Evolutionary conservation across 2,329 filamentous ascomycete species (phyloP).

Genomic region (Nemania abortiva): DNA sequence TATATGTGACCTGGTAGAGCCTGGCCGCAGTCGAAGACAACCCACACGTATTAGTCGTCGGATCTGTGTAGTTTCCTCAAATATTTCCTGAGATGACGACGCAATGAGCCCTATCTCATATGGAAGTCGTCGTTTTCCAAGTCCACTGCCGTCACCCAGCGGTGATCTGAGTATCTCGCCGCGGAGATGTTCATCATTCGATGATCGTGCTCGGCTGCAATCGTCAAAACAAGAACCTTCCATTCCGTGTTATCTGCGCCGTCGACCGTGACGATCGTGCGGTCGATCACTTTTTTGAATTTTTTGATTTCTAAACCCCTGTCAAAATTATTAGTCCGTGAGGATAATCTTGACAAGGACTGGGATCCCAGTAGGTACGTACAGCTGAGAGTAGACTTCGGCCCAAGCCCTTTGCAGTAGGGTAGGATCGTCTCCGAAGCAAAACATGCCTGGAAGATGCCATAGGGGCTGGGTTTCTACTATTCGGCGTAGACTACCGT

Average conservation of each 20-base stretch:
- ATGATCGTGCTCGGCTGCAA: not conserved
- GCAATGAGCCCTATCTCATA: too few relatives aligned
- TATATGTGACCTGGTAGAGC: too few relatives aligned
- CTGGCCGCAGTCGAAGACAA: too few relatives aligned
- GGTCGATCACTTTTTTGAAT: not conserved
- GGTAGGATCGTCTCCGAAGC: not conserved
- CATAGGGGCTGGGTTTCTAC: not conserved
- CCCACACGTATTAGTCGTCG: too few relatives aligned
- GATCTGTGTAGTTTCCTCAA: too few relatives aligned
- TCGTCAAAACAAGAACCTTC: slow-evolving; percentile 19
- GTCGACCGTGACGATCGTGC: not conserved
- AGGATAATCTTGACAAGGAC: not conserved
- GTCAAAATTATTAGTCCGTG: not conserved
- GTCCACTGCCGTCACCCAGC: too few relatives aligned
- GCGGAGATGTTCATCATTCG: not conserved
- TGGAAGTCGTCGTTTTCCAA: too few relatives aligned
- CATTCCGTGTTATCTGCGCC: not conserved
- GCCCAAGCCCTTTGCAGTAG: not conserved
- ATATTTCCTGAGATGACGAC: too few relatives aligned
- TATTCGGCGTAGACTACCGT: not conserved
- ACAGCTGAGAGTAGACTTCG: not conserved
- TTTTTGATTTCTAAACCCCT: slow-evolving; percentile 20
- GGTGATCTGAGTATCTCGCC: too few relatives aligned
- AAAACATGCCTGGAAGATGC: slow-evolving; percentile 20
- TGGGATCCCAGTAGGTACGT: not conserved